A percentile compares a stretch with the other conserved stretches of the same genome.
Evolutionary conservation across 192 early-diverging fungal species (phyloP).

Genomic region (Rhizophagus sp.): DNA sequence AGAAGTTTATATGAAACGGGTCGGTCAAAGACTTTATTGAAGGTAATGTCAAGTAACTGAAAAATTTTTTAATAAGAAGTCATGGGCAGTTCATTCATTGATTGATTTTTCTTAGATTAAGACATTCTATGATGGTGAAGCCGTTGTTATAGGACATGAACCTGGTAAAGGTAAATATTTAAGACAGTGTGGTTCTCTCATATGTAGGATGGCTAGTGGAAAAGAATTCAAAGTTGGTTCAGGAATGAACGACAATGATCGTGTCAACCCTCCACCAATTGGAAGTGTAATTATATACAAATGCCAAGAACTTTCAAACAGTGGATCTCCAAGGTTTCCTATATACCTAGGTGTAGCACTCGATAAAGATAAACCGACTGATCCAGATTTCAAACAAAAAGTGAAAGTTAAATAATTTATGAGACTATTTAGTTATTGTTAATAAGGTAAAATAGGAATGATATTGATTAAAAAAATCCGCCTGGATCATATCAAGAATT

Average conservation of each 20-base stretch:
- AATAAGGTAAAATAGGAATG: too few relatives aligned
- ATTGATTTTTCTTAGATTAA: conserved; percentile 68
- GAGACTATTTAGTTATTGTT: background rate
- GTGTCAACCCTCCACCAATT: conserved; percentile 57
- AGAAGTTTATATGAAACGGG: conserved; percentile 10
- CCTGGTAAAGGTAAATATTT: conserved; percentile 60
- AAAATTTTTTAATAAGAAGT: background rate
- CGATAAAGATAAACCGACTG: conserved; percentile 24
- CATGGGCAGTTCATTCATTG: conserved; percentile 45
- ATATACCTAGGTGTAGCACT: conserved; percentile 43
- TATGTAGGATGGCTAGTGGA: conserved; percentile 62
- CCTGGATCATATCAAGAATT: too few relatives aligned
- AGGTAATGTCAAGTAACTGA: background rate
- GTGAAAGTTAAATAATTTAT: background rate
- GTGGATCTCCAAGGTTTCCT: conserved; percentile 46
- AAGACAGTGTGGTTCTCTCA: conserved; percentile 56
- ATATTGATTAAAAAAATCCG: too few relatives aligned
- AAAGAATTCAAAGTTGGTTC: conserved; percentile 67
- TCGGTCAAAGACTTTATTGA: conserved; percentile 10
- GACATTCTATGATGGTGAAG: conserved; percentile 72
- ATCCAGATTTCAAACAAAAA: conserved; percentile 1
- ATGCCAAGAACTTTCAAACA: conserved; percentile 49
- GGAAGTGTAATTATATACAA: conserved; percentile 46
- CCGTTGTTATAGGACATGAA: conserved; percentile 58
- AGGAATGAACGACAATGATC: conserved; percentile 62